Conservation (phyloP, 2,329 filamentous ascomycete genomes). For the Aphanoascus verrucosus region DNA sequence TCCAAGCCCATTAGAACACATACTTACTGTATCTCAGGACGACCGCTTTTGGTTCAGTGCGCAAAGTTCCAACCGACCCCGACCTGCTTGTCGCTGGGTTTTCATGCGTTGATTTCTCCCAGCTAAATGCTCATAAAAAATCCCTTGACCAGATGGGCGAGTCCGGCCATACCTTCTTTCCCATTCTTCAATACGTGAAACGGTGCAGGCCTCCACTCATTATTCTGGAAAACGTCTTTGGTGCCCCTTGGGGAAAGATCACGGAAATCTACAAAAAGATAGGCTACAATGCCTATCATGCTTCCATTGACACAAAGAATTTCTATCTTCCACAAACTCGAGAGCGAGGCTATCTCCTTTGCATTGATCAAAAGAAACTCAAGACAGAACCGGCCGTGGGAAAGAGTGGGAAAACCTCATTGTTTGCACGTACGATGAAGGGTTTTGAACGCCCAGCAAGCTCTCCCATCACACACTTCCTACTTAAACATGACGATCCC, state of each 20-base stretch:
- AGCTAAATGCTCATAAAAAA: conserved; percentile 49
- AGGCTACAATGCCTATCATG: conserved; percentile 45
- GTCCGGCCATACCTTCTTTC: conserved; percentile 54
- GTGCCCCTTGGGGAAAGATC: conserved; percentile 49
- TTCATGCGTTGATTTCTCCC: conserved; percentile 65
- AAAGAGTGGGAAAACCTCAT: conserved; percentile 21
- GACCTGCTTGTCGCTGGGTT: conserved; percentile 63
- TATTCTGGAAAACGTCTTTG: conserved; percentile 60
- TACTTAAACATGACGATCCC: conserved; percentile 47
- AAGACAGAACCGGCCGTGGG: conserved; percentile 17
- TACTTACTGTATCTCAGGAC: conserved; percentile 35
- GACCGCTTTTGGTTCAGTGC: conserved; percentile 55
- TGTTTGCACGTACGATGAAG: conserved; percentile 40
- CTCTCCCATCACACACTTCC: conserved; percentile 50
- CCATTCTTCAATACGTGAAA: conserved; percentile 48
- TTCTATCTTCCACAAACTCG: conserved; percentile 65
- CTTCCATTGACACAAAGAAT: conserved; percentile 55
- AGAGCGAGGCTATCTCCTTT: conserved; percentile 49
- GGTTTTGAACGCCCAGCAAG: conserved; percentile 48
- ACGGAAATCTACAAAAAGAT: conserved; percentile 37
- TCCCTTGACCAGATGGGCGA: conserved; percentile 48
- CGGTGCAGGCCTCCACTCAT: conserved; percentile 51
- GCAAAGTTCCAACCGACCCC: conserved; percentile 45
- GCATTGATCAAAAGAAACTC: conserved; percentile 35
- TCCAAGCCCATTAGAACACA: neutral